Evolutionary conservation across 1,284 basidiomycete genomes (phyloP), one percentile per base, ranked within the genome.

Genomic region (Marasmius oreades): DNA sequence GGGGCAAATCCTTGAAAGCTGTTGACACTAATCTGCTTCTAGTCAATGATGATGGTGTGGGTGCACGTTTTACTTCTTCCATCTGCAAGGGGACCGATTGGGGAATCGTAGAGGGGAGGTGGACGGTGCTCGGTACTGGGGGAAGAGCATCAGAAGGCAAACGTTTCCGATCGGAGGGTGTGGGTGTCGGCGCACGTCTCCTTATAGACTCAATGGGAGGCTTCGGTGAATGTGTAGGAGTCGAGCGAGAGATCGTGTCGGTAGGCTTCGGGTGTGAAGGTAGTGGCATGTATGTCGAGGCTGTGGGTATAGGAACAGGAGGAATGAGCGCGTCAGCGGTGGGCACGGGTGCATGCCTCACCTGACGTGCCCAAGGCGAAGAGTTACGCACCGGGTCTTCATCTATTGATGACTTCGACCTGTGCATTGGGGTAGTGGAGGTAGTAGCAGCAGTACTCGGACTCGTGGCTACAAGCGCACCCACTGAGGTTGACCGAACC

Each of bases 211-310:
- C 28, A 31, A 16, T 16, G 2, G 47, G 33, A 31, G 26, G 5
- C 47, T 50, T 50, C 31, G 47, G 47, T 18, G 47, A 31, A 31
- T 50, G 47, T 12, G 47, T 31, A n/a, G 26, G 47, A 14, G 47
- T 31, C 12, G 26, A 8, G 33, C 47, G 47, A 31, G 24, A 26
- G 11, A 16, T 20, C 39, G 20, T 42, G 14, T n/a, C 20, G 5
- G 39, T n/a, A 16, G 39, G 20, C 3, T 23, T 26, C 14, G 47
- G 47, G n/a, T 33, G 28, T 18, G 47, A 26, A 31, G 47, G 47
- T 4, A 50, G 10, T 1, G 47, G 47, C 26, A 50, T 50, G 26
- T 50, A 7, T 2, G 44, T 23, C 10, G 20, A n/a, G 16, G 44
- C 11, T 11, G 20, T 12, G 44, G 44, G 11, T 23, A 18, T 22